These are phyloP conservation scores for Colletotrichum spinosum DNA, from an alignment of 2,329 filamentous ascomycete genomes.

Conservation along the genomic window DNA sequence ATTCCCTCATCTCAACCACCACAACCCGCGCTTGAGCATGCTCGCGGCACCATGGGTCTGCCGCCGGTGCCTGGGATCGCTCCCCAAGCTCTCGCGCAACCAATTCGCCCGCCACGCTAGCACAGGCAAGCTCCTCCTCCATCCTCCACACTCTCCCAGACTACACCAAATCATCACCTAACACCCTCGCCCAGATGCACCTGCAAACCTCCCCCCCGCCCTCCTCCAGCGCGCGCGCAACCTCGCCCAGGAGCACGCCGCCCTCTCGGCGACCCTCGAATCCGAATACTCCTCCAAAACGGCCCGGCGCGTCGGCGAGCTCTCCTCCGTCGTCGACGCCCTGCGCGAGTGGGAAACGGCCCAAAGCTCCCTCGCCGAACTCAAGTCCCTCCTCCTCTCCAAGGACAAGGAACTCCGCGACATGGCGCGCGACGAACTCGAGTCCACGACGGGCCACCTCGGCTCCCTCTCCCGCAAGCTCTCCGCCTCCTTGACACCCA, in stretches of 20 bases:
- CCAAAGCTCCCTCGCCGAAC: constrained; percentile 64
- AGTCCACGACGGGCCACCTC: constrained; percentile 72
- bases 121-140: constrained; percentile 43
- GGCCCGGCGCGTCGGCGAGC: constrained; percentile 71
- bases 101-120: constrained; percentile 56
- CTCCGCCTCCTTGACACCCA: constrained; percentile 82
- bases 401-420: constrained; percentile 78
- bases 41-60: constrained; percentile 63
- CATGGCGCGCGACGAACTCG: constrained; percentile 85
- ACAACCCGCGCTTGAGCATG: constrained; percentile 42
- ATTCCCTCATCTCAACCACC: neutral
- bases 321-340: constrained; percentile 67
- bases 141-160: neutral
- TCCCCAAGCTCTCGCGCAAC: constrained; percentile 44
- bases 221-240: constrained; percentile 71
- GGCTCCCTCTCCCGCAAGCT: constrained; percentile 73
- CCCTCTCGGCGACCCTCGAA: constrained; percentile 63
- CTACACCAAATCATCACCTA: constrained; percentile 22
- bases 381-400: constrained; percentile 61
- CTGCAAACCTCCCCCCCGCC: constrained; percentile 59
- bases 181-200: constrained; percentile 39
- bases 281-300: constrained; percentile 66
- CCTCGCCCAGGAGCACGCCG: constrained; percentile 68
- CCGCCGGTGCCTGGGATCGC: constrained; percentile 59
- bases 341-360: constrained; percentile 70